Evolutionary conservation across 495 filamentous ascomycete species (phyloP).

Genomic region (Penicillium ochrochloron): DNA sequence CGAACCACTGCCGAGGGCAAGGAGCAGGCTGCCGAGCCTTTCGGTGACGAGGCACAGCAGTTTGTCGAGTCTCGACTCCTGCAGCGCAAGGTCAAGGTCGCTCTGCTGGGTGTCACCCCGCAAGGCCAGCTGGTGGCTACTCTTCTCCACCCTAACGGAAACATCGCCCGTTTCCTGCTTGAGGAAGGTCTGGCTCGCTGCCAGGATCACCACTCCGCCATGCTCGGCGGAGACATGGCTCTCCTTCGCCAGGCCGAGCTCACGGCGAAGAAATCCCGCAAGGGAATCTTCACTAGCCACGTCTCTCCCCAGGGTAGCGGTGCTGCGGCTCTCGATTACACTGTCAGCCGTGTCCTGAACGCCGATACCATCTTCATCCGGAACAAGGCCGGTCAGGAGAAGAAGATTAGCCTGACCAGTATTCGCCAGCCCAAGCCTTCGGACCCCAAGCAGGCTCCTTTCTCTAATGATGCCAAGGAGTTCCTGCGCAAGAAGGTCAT

Average conservation of each 20-base stretch:
- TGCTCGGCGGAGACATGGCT: slow-evolving; percentile 87
- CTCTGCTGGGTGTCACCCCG: slow-evolving; percentile 82
- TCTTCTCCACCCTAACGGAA: slow-evolving; percentile 85
- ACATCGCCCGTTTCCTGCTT: slow-evolving; percentile 86
- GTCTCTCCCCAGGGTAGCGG: slow-evolving; percentile 62
- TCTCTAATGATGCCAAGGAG: slow-evolving; percentile 92
- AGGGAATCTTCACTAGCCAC: slow-evolving; percentile 78
- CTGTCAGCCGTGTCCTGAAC: slow-evolving; percentile 81
- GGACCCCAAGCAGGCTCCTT: slow-evolving; percentile 81
- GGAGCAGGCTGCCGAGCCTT: slow-evolving; percentile 82
- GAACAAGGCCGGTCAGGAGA: slow-evolving; percentile 81
- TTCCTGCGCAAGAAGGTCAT: slow-evolving; percentile 92
- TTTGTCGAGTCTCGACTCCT: slow-evolving; percentile 85
- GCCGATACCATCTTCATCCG: slow-evolving; percentile 88
- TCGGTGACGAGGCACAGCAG: slow-evolving; percentile 80
- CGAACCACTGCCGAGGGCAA: slow-evolving; percentile 78
- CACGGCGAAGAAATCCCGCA: slow-evolving; percentile 71
- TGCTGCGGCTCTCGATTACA: slow-evolving; percentile 70
- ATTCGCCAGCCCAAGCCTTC: slow-evolving; percentile 86
- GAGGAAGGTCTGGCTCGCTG: slow-evolving; percentile 88
- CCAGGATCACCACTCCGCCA: slow-evolving; percentile 88
- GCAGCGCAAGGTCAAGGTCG: slow-evolving; percentile 81
- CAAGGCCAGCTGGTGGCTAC: slow-evolving; percentile 82
- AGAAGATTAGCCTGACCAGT: slow-evolving; percentile 89
- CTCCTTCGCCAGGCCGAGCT: slow-evolving; percentile 85